Conservation (phyloP, 306 rosid genomes). For the Cyamopsis tetragonoloba region DNA sequence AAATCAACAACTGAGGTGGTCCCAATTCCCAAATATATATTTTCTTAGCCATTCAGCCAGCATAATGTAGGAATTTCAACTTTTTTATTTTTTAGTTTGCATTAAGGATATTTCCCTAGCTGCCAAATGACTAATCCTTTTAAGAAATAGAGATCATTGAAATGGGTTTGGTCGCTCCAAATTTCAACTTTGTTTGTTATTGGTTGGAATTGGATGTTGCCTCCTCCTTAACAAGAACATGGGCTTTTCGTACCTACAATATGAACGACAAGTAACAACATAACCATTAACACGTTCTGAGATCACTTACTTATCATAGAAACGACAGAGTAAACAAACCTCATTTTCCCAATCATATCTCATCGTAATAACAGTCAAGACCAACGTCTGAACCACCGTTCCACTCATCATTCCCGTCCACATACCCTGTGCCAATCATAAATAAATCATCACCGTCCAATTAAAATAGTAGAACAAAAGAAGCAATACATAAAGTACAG, state of each 20-base stretch:
- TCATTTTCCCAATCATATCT: slow-evolving; percentile 61
- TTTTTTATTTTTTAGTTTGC: no score
- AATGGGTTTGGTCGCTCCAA: no score
- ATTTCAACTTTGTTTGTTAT: no score
- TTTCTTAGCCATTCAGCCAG: no score
- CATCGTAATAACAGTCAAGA: slow-evolving; percentile 37
- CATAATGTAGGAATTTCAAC: not conserved
- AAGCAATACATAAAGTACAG: not conserved
- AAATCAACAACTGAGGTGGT: no score
- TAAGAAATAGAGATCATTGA: no score
- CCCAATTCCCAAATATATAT: no score
- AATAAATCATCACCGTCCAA: not conserved
- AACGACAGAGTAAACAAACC: slow-evolving; percentile 27
- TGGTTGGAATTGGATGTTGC: slow-evolving; percentile 26
- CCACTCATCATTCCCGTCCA: slow-evolving; percentile 71
- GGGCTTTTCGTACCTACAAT: slow-evolving; percentile 48
- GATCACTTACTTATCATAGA: not conserved
- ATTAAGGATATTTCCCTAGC: no score
- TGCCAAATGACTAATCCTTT: no score
- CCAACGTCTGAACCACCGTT: slow-evolving; percentile 56
- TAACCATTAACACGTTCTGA: not conserved
- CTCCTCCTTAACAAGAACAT: slow-evolving; percentile 22
- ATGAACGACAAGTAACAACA: slow-evolving; percentile 19
- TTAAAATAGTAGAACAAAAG: not conserved
- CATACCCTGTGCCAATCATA: slow-evolving; percentile 35